Base-by-base conservation (phyloP, 805 yeast genomes). In the Teunomyces stri region DNA sequence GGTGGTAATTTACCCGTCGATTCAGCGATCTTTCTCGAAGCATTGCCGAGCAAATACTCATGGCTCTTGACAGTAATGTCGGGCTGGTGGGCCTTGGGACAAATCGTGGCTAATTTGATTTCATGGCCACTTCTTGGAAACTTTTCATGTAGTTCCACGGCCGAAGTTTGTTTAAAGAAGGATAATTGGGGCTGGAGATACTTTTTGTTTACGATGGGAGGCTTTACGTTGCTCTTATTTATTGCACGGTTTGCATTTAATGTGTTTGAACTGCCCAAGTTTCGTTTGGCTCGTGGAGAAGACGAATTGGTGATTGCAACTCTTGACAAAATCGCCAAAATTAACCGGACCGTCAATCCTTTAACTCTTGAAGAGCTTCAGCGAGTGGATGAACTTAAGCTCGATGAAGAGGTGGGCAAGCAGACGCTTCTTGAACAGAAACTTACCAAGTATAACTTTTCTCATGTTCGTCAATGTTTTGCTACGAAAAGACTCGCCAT, bases 121-220 rank as follows among this genome's bases (percentile, higher is more conserved):
- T 75, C 82, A 6, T 81, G 85, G 85, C 84, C 79, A 0, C 74
- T 78, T 44, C 62, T 82, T 39, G 71, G 81, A 12, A 72, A 76
- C 51, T 70, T 65, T 49, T 74, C 80, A 2, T 80, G 86, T 51
- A 53, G 46, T 30, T 42, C 42, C 25, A 60, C 64, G 10, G 58
- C 60, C 4, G 67, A 57, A 6, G 46, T 39, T 6, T 81, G 87
- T 58, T 68, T 69, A 27, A 67, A 77, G 7, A 48, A 55, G 11
- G 59, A 66, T 30, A 82, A 82, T 60, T 72, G 75, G 65, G 87
- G 87, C 44, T 82, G 87, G 86, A 63, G 87, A 56, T 82, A 82
- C 60, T 68, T 72, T 42, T 66, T 72, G 51, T 72, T 74, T 51
- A 80, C 80, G 5, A 56, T 79, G 45, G 63, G 76, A 11, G 76